Base-by-base conservation (phyloP, 352 stramenopile genomes). In the Globisporangium canariense region DNA sequence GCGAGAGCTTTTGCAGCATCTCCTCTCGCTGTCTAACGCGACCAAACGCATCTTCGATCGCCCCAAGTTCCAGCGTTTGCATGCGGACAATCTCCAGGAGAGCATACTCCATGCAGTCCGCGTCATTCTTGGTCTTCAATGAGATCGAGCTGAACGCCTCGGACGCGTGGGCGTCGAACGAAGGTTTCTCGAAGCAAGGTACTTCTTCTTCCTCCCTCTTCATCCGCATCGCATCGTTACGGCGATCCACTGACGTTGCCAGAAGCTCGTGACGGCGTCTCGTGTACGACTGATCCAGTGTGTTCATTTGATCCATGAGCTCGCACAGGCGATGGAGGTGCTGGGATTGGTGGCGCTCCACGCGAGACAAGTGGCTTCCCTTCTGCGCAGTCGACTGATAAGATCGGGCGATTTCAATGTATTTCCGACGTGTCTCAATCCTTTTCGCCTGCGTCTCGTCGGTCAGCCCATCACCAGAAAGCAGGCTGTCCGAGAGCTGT, bases 21-120 rank as follows among this genome's bases (percentile, higher is more conserved):
- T 87, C 72, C 64, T 90, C 83, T 28, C 80, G 82, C 60, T 65
- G 36, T 0, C 71, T 74, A 20, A 94, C 62, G 22, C 86, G 82
- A 25, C 64, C 58, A 63, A 93, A 94, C 4, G 79, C 77, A 53
- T 90, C 80, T 62, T 94, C 86, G 41, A 94, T 89, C 13, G 78
- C 80, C 2, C 80, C 82, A 13, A 94, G 59, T 30, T 93, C 77
- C 22, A 92, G 69, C 51, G 79, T 90, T 68, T 93, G 83, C 86
- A 92, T 94, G 56, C 86, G 82, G 9, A 90, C 81, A 51, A 89
- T 72, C 61, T 94, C 86, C 20, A 91, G 64, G 40, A 93, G 61
- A 14, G 86, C 86, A 54, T 92, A 92, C 64, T 94, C 86, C 75
- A 89, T 91, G 54, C 83, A 90, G 61, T 93, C 81, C 9, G 83